Percentiles rank a stretch among this genome's conserved stretches.
Evolutionary conservation across 805 yeast species (phyloP).

Genomic region (Candida stauntonica): DNA sequence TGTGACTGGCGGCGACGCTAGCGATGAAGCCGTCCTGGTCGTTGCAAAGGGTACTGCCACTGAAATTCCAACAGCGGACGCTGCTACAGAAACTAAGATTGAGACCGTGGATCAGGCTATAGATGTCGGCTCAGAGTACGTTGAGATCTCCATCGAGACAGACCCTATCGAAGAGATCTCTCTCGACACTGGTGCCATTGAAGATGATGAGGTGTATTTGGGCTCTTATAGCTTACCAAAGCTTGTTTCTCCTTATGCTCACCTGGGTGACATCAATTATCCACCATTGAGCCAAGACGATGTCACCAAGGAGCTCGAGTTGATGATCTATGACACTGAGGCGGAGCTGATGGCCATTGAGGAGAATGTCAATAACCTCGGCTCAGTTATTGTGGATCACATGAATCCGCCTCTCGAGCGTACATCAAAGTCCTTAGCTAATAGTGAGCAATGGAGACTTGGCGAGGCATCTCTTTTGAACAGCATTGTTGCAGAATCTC

Average conservation of each 20-base stretch:
- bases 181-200: constrained; percentile 25
- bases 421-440: constrained; percentile 25
- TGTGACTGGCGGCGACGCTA: constrained; percentile 2
- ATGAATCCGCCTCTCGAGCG: constrained; percentile 24
- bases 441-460: constrained; percentile 36
- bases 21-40: not conserved
- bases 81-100: constrained; percentile 1
- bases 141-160: constrained; percentile 14
- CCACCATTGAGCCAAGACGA: constrained; percentile 21
- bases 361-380: constrained; percentile 28
- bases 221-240: constrained; percentile 23
- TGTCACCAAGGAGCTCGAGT: constrained; percentile 17
- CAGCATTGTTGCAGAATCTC: constrained; percentile 5
- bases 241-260: constrained; percentile 16
- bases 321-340: constrained; percentile 24
- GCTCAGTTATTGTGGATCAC: constrained; percentile 32
- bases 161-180: constrained; percentile 8
- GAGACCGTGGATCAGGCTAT: not conserved
- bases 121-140: constrained; percentile 2
- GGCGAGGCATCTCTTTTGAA: constrained; percentile 24
- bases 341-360: constrained; percentile 32
- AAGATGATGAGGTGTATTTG: constrained; percentile 30
- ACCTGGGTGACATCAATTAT: constrained; percentile 19
- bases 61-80: not conserved
- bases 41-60: not conserved